Evolutionary conservation across 2,329 filamentous ascomycete genomes (phyloP).

Genomic region (Chaetomiaceae sp.): DNA sequence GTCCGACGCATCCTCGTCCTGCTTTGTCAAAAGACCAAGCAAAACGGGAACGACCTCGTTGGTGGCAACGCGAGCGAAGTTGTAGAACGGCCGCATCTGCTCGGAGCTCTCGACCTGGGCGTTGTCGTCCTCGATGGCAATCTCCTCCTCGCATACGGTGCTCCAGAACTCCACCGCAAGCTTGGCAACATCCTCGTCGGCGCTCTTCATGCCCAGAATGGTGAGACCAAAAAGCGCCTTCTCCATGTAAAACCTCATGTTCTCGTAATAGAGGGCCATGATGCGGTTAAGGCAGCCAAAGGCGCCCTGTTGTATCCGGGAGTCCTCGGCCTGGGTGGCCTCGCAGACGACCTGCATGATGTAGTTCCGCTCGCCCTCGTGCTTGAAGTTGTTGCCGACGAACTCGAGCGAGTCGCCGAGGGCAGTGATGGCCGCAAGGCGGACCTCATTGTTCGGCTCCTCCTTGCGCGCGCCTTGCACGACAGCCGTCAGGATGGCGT

Average conservation of each 20-base stretch:
- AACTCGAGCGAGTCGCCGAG: conserved; percentile 97
- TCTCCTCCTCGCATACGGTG: conserved; percentile 99
- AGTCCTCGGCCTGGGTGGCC: conserved; percentile 89
- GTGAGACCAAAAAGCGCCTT: conserved; percentile 97
- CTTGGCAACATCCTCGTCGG: conserved; percentile 97
- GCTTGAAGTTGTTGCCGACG: conserved; percentile 96
- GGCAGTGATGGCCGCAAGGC: conserved; percentile 86
- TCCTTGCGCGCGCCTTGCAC: conserved; percentile 97
- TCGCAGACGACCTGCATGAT: conserved; percentile 99
- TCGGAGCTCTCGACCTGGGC: conserved; percentile 67
- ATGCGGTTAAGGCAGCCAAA: conserved; percentile 98
- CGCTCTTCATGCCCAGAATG: conserved; percentile 96
- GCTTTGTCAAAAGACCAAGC: conserved; percentile 83
- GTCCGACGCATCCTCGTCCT: conserved; percentile 94
- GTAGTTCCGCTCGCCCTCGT: conserved; percentile 98
- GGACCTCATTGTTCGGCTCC: conserved; percentile 86
- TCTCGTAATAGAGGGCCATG: conserved; percentile 98
- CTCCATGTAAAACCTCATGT: conserved; percentile 99
- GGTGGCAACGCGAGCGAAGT: conserved; percentile 89
- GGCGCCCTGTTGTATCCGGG: conserved; percentile 87
- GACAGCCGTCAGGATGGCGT: conserved; percentile 95
- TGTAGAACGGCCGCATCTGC: conserved; percentile 88
- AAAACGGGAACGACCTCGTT: conserved; percentile 92
- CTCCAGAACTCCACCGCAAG: conserved; percentile 99
- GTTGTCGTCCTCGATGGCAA: conserved; percentile 97